Percentiles rank a stretch among this genome's conserved stretches.
These are phyloP conservation scores for Moesziomyces sp. DNA, from an alignment of 1,284 basidiomycete genomes.

Conservation along the genomic window DNA sequence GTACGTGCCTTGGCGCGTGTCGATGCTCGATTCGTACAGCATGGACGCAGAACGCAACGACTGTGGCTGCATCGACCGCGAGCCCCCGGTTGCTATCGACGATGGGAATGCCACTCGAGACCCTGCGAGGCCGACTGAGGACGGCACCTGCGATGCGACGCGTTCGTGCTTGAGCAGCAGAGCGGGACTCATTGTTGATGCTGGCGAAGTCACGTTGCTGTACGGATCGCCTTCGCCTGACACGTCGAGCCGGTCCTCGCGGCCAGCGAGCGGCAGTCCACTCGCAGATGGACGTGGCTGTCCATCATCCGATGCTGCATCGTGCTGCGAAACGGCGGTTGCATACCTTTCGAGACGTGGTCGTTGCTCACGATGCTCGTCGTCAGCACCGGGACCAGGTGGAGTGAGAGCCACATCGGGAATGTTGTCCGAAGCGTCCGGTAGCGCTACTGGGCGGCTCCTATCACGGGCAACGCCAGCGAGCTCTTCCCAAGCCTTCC, in stretches of 20 bases:
- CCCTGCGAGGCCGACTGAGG: not conserved
- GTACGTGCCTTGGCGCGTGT: not conserved
- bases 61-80: not conserved
- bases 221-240: not conserved
- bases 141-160: conserved; percentile 7
- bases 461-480: not conserved
- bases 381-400: not conserved
- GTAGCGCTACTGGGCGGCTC: too few relatives aligned
- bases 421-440: not conserved
- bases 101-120: conserved; percentile 3
- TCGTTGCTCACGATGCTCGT: not conserved
- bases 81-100: not conserved
- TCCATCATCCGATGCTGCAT: not conserved
- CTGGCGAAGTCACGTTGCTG: conserved; percentile 4
- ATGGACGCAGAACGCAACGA: conserved; percentile 8
- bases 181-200: conserved; percentile 13
- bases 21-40: conserved; percentile 1
- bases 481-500: conserved; percentile 18
- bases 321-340: conserved; percentile 10
- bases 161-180: conserved; percentile 16
- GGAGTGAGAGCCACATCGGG: not conserved
- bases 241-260: not conserved
- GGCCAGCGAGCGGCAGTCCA: not conserved
- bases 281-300: not conserved
- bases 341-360: conserved; percentile 17